Evolutionary conservation across 2,329 filamentous ascomycete genomes (phyloP), one percentile per base, ranked within the genome.

Genomic region (Microcyclospora pomicola): DNA sequence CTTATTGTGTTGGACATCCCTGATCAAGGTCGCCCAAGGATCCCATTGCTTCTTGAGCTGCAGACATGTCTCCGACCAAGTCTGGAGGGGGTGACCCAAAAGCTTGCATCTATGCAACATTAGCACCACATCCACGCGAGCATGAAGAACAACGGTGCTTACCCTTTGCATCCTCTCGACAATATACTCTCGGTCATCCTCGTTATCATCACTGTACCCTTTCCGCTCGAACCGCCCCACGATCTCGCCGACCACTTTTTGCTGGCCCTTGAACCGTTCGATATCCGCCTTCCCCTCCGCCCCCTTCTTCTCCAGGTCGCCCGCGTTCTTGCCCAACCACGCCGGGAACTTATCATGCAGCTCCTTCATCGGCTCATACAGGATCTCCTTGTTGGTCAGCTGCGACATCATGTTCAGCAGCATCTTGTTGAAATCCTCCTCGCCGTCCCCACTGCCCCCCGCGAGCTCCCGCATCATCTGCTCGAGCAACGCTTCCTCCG

Each of bases 361-460:
- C 63, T 98, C 91, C 66, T 94, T 94, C 86, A 98, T 95, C 2
- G 91, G 91, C 64, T 98, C 88, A 58, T 96, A 96, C 36, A 98
- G 64, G 45, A 98, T 95, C 50, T 96, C 91, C 67, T 94, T 96
- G 61, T 93, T 94, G 3, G 91, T 96, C 45, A 98, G 71, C 61
- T 98, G 87, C 64, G 96, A 85, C 88, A 98, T 96, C 85, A 96
- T 94, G 38, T 82, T 83, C 71, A 93, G 76, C 42, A 98, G 73
- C 77, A 96, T 85, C 64, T 93, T 88, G 40, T 84, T 86, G 52
- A 96, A 82, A 50, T 93, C 86, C 51, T 91, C 86, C 40, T 95
- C 85, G 42, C 66, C 64, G 2, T 51, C 67, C 0, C 60, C 68
- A 2, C 49, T 47, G 1, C 32, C 48, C 5, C 62, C 66, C 1